Conservation (phyloP, 768 basidiomycete genomes). For the Suillus placidus region DNA sequence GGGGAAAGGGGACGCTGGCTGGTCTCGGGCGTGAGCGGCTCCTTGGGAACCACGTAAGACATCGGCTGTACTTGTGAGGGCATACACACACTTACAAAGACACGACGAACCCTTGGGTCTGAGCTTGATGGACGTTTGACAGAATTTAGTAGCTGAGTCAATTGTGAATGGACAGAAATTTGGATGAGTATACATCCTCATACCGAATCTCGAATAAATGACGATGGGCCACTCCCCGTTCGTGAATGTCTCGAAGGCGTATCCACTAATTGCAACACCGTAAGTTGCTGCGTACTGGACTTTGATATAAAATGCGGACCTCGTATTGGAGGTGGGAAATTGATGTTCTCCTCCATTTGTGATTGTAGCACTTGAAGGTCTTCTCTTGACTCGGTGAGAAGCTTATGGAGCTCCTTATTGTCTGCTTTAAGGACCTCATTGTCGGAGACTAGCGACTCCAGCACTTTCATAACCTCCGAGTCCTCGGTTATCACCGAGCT, state of each 20-base stretch:
- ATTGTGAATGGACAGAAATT: conserved; percentile 27
- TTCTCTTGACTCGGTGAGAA: conserved; percentile 77
- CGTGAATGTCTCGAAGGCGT: conserved; percentile 43
- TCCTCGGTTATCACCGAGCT: conserved; percentile 45
- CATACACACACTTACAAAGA: conserved; percentile 39
- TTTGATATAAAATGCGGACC: conserved; percentile 33
- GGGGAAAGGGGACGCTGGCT: conserved; percentile 45
- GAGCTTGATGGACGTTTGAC: conserved; percentile 38
- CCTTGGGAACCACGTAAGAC: conserved; percentile 25
- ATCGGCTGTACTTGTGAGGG: no score
- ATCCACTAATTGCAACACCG: conserved; percentile 26
- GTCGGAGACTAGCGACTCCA: conserved; percentile 85
- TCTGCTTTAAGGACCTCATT: conserved; percentile 84
- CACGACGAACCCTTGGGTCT: conserved; percentile 34
- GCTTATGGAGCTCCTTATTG: conserved; percentile 74
- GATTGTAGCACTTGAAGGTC: conserved; percentile 69
- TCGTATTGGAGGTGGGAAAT: conserved; percentile 47
- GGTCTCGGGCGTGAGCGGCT: conserved; percentile 51
- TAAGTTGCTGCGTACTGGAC: conserved; percentile 1
- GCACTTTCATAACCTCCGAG: conserved; percentile 63
- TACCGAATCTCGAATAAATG: conserved; percentile 46
- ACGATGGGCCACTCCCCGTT: conserved; percentile 47
- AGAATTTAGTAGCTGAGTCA: conserved; percentile 27
- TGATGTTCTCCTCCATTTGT: conserved; percentile 75
- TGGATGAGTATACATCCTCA: conserved; percentile 35